These are phyloP conservation scores for Erigeron philadelphicus DNA, from an alignment of 140 eudicot species.

Conservation along the genomic window DNA sequence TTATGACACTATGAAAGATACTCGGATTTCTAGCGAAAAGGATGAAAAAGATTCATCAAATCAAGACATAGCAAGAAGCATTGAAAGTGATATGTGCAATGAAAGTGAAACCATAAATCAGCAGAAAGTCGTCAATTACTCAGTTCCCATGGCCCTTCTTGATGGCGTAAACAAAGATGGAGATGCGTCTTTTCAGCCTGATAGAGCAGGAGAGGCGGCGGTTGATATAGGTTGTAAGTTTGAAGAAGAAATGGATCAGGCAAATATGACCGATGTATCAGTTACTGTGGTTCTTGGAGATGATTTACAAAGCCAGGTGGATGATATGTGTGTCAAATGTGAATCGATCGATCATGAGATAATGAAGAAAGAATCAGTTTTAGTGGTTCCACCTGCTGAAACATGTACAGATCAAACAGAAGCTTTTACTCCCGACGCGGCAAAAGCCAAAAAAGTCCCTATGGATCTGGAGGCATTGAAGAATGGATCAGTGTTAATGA, in stretches of 20 bases:
- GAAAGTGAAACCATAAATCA: conserved; percentile 21
- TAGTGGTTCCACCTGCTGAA: conserved; percentile 15
- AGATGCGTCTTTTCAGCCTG: neutral
- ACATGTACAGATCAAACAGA: conserved; percentile 13
- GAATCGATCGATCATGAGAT: conserved; percentile 15
- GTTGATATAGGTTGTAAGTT: neutral
- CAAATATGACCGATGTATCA: conserved; percentile 19
- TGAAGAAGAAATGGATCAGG: conserved; percentile 26
- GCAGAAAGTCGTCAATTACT: conserved; percentile 18
- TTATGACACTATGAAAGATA: conserved; percentile 18
- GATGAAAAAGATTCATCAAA: conserved; percentile 18
- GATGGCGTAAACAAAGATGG: conserved; percentile 24
- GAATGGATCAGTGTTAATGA: conserved; percentile 24
- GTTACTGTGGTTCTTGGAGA: conserved; percentile 18
- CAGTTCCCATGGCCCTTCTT: conserved; percentile 23
- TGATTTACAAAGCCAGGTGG: conserved; percentile 2
- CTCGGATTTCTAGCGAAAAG: neutral
- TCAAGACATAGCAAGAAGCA: conserved; percentile 21
- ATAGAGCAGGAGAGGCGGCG: conserved; percentile 24
- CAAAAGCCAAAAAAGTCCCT: conserved; percentile 14
- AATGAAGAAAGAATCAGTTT: conserved; percentile 23
- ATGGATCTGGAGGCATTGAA: conserved; percentile 12
- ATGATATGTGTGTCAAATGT: neutral
- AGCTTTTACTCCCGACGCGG: conserved; percentile 24
- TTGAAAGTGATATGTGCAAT: conserved; percentile 9